These are phyloP conservation scores for Galerina sulciceps DNA, from an alignment of 768 basidiomycete species.

Conservation along the genomic window DNA sequence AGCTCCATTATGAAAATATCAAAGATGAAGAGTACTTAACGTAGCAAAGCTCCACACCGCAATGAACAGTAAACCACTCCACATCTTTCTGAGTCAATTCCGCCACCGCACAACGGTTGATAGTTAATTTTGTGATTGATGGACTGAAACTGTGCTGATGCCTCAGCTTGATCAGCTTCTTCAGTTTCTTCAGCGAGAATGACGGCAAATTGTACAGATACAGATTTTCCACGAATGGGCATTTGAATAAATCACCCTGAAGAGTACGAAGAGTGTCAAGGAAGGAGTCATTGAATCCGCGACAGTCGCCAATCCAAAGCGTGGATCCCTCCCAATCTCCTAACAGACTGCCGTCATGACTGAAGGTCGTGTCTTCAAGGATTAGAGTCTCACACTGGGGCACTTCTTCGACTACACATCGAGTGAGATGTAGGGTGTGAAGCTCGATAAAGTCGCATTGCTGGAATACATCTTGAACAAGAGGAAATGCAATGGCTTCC, in stretches of 20 bases:
- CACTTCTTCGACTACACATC: neutral
- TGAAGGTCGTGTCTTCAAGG: neutral
- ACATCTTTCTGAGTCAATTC: neutral
- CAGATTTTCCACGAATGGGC: constrained; percentile 1
- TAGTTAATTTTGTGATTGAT: neutral
- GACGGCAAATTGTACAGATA: neutral
- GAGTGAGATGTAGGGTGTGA: neutral
- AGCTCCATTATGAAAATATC: no score
- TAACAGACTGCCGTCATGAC: neutral
- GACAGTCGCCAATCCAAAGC: neutral
- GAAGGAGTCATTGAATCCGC: neutral
- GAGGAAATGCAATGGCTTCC: neutral
- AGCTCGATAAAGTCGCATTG: neutral
- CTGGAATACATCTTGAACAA: neutral
- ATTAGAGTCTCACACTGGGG: neutral
- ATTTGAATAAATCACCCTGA: neutral
- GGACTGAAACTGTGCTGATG: neutral
- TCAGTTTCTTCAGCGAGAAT: neutral
- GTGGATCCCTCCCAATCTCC: neutral
- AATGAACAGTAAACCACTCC: neutral
- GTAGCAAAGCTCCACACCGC: neutral
- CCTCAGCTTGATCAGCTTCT: neutral
- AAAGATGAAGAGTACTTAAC: neutral
- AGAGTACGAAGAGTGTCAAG: neutral
- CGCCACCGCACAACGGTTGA: neutral